Percentiles rank a stretch among this genome's conserved stretches.
Conservation (phyloP, 2,329 filamentous ascomycete species). For the Coleophoma eucalyptorum region DNA sequence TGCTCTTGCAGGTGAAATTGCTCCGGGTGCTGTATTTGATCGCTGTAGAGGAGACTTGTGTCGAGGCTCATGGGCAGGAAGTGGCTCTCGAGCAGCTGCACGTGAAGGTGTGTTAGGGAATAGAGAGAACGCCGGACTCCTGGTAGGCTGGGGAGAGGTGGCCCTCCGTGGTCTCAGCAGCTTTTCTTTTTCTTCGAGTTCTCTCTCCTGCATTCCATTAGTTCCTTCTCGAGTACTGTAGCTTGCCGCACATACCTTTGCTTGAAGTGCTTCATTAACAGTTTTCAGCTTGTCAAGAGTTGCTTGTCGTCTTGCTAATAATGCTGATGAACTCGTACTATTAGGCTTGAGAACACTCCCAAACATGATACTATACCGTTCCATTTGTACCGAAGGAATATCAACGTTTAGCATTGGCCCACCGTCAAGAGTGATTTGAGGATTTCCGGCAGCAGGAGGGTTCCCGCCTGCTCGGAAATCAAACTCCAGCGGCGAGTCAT, state of each 20-base stretch:
- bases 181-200: constrained; percentile 12
- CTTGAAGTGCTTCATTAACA: constrained; percentile 40
- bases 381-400: constrained; percentile 77
- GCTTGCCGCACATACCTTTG: constrained; percentile 25
- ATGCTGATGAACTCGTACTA: constrained; percentile 17
- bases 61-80: constrained; percentile 2
- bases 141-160: constrained; percentile 43
- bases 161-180: constrained; percentile 34
- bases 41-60: constrained; percentile 28
- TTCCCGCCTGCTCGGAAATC: constrained; percentile 18
- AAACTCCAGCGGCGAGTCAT: constrained; percentile 19
- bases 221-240: constrained; percentile 30
- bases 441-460: constrained; percentile 2
- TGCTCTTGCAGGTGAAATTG: constrained; percentile 40
- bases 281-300: constrained; percentile 54
- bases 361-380: constrained; percentile 95
- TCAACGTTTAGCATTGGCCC: constrained; percentile 62
- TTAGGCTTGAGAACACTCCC: constrained; percentile 59
- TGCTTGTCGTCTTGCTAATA: constrained; percentile 55
- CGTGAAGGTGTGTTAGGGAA: constrained; percentile 24
- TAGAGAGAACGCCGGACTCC: constrained; percentile 41
- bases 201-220: constrained; percentile 3
- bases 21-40: constrained; percentile 52
- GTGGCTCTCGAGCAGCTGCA: constrained; percentile 9
- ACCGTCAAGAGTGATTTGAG: constrained; percentile 19